A percentile compares a stretch with the other conserved stretches of the same genome.
phyloP scores from a whole-genome alignment of 176 grass and related monocot species.

The Stipa capillata region DNA sequence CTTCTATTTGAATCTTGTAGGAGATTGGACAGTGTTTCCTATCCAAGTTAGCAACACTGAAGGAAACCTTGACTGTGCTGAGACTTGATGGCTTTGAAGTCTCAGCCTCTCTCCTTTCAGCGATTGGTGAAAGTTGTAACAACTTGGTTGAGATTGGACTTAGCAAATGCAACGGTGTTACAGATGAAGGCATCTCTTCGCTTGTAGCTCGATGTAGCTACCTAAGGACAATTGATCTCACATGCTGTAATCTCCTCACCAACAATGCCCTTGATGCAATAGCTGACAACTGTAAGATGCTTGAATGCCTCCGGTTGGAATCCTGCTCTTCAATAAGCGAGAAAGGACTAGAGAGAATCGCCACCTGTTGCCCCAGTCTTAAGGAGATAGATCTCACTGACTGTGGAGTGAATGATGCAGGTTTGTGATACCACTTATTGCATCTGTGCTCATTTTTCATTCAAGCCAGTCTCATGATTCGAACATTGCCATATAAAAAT shows the following conservation, averaged over 20 bases:
- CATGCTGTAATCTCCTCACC: constrained; percentile 64
- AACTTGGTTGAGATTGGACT: constrained; percentile 84
- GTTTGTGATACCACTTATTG: constrained; percentile 25
- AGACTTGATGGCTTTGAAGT: constrained; percentile 84
- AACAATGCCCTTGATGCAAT: constrained; percentile 63
- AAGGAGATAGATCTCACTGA: constrained; percentile 96
- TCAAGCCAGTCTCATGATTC: background rate
- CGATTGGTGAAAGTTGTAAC: constrained; percentile 53
- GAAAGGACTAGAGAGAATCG: constrained; percentile 62
- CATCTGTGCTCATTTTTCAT: background rate
- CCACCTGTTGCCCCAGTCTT: constrained; percentile 58
- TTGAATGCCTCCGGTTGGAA: constrained; percentile 64
- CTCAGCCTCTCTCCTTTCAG: constrained; percentile 43
- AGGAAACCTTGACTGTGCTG: constrained; percentile 58
- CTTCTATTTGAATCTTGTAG: constrained; percentile 36
- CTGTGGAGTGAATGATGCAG: constrained; percentile 66
- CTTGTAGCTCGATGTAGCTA: constrained; percentile 57
- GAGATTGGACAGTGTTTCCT: constrained; percentile 59
- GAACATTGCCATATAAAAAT: background rate
- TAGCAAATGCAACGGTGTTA: constrained; percentile 76
- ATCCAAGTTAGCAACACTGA: constrained; percentile 55
- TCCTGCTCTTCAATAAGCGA: constrained; percentile 79
- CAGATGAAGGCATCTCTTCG: constrained; percentile 68
- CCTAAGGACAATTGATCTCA: constrained; percentile 74
- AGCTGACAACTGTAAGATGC: constrained; percentile 70